Evolutionary conservation across 2,329 filamentous ascomycete genomes (phyloP).

Genomic region (Lachnum nothofagi): DNA sequence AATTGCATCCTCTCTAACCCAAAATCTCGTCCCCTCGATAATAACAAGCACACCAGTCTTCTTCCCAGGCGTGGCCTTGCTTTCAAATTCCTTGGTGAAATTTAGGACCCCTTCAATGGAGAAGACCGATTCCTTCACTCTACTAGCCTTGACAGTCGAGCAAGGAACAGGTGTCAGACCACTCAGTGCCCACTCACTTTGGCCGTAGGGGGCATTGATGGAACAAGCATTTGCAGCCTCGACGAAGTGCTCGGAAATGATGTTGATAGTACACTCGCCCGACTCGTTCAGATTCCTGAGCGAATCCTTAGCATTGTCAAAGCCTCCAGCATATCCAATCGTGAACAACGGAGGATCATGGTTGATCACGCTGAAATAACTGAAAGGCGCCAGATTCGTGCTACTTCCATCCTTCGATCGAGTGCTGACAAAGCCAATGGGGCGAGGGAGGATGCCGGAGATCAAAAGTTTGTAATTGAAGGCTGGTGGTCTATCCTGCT

Average conservation of each 20-base stretch:
- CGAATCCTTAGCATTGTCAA: constrained; percentile 66
- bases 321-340: constrained; percentile 45
- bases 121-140: constrained; percentile 80
- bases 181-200: constrained; percentile 72
- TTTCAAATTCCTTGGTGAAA: constrained; percentile 72
- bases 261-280: constrained; percentile 77
- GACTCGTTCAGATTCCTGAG: constrained; percentile 67
- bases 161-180: constrained; percentile 67
- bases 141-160: constrained; percentile 62
- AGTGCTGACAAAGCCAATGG: constrained; percentile 63
- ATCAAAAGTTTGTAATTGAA: constrained; percentile 94
- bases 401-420: constrained; percentile 53
- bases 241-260: constrained; percentile 76
- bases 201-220: constrained; percentile 71
- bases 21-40: constrained; percentile 80
- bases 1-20: constrained; percentile 82
- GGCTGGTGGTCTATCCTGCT: constrained; percentile 56
- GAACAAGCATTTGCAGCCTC: constrained; percentile 82
- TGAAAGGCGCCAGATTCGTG: constrained; percentile 81
- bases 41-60: constrained; percentile 71
- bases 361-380: constrained; percentile 76
- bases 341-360: constrained; percentile 84
- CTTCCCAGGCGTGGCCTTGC: constrained; percentile 62
- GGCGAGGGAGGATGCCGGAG: constrained; percentile 73
- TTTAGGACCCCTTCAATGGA: constrained; percentile 76